Evolutionary conservation across 495 filamentous ascomycete genomes (phyloP).

Genomic region (Evansstolkia leycettana): DNA sequence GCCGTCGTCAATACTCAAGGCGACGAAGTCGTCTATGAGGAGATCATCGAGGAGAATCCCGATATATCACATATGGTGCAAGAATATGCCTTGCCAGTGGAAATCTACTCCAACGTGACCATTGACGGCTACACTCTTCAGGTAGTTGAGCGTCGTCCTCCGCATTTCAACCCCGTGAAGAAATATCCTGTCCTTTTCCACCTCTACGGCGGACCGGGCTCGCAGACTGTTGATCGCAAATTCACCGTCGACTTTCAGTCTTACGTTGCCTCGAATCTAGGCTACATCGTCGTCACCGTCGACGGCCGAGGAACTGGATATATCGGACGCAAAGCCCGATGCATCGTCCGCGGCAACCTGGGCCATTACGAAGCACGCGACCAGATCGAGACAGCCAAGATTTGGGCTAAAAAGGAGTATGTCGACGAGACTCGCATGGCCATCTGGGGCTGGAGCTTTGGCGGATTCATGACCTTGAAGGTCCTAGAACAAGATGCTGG

Average conservation of each 20-base stretch:
- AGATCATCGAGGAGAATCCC: conserved; percentile 66
- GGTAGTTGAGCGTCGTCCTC: conserved; percentile 78
- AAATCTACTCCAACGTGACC: conserved; percentile 74
- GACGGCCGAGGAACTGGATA: conserved; percentile 90
- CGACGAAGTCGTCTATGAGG: conserved; percentile 46
- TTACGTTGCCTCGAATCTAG: conserved; percentile 72
- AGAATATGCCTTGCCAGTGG: conserved; percentile 69
- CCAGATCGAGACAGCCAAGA: conserved; percentile 83
- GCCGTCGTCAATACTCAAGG: conserved; percentile 75
- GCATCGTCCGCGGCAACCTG: conserved; percentile 69
- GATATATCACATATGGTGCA: conserved; percentile 53
- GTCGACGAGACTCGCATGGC: conserved; percentile 72
- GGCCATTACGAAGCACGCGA: conserved; percentile 78
- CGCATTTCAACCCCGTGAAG: conserved; percentile 76
- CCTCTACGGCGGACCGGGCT: conserved; percentile 84
- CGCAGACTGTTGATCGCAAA: conserved; percentile 69
- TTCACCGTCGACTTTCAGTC: conserved; percentile 85
- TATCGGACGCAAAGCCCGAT: conserved; percentile 73
- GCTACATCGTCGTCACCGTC: conserved; percentile 93
- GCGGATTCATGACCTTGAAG: conserved; percentile 95
- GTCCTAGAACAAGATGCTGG: conserved; percentile 85
- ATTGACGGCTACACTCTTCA: conserved; percentile 71
- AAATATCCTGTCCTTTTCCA: conserved; percentile 91
- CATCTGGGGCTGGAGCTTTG: conserved; percentile 98
- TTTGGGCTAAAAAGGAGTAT: conserved; percentile 72